Base-by-base conservation (phyloP, 2,329 filamentous ascomycete species). In the Lecanicillium sp. region DNA sequence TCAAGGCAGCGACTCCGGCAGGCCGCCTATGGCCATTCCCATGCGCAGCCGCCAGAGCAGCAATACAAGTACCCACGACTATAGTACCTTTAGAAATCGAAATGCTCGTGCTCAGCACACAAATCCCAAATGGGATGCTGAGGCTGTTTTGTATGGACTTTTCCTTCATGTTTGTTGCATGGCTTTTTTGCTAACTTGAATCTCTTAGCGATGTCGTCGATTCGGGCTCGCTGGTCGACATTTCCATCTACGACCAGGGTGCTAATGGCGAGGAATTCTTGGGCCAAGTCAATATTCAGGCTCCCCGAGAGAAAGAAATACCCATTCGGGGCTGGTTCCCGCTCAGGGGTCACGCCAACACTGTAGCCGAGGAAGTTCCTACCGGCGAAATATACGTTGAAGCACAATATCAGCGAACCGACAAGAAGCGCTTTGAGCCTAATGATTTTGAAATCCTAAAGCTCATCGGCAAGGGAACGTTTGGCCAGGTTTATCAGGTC, bases 401-500 rank as follows among this genome's bases (percentile, higher is more conserved):
- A 50, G 82, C 94, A 42, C 72, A 77, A 15, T 98, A 92, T 59
- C 86, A 95, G 54, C 80, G 82, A 55, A 82, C 83, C 2, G 88
- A 94, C 46, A 90, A 86, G 68, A 94, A 82, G 60, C 85, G 92
- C 46, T 94, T 90, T 53, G 92, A 92, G 2, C 92, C 92, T 3
- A 87, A 87, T 49, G 92, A 98, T 58, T 98, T 98, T 61, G 82
- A 94, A 51, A 94, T 98, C 37, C 67, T 98, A 45, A 92, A 94
- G 59, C 77, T 98, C 41, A 96, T 98, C 48, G 92, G 92, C 45
- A 96, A 96, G 64, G 92, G 92, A 39, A 98, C 92, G 0, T 98
- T 98, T 57, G 92, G 92, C 1, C 92, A 98, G 60, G 92, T 98
- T 3, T 98, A 96, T 58, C 92, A 98, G 59, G 92, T 98, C 6